Base-by-base conservation (phyloP, 225 moss, liverwort and hornwort species). In the Thuidium tamariscinum region DNA sequence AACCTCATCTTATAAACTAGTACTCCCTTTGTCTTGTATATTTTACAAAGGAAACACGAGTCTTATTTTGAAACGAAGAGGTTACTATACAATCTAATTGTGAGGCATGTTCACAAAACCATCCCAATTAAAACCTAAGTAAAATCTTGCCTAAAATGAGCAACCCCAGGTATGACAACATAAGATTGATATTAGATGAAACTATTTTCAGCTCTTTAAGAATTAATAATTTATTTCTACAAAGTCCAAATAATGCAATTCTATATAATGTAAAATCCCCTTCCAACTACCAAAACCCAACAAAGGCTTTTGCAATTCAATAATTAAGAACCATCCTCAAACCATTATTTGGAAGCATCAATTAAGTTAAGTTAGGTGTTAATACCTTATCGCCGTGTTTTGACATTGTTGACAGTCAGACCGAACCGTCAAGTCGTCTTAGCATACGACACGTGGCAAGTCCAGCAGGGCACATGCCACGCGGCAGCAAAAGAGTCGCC, bases 151-250 rank as follows among this genome's bases (percentile, higher is more conserved):
- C 9, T 46, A 46, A 71, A 29, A 44, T 46, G 4, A 5, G 6
- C 0, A 46, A 3, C 10, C 0, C 30, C 19, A 72, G 17, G 2
- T 0, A 48, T 19, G 19, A 72, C 5, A 29, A 2, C 1, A 2
- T 44, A 10, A 0, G 0, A 1, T 17, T 10, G 1, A 17, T 17
- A 44, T 71, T 16, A 44, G 6, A 0, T 5, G 10, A 0, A 71
- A 1, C 5, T 4, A 13, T 13, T 39, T 39, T 44, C 10, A 71
- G 5, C 0, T 10, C 29, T 16, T 71, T 10, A 2, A 71, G 44
- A 44, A 44, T 44, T 44, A 0, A 10, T 17, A 29, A 10, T 71
- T 17, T 44, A 44, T 10, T 71, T 29, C 17, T 17, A 44, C 0
- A 0, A 0, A 22, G 7, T 68, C 23, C 1, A 23, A n/a, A 23